These are phyloP conservation scores for Cytospora piceicola DNA, from an alignment of 2,329 filamentous ascomycete species.

Conservation along the genomic window DNA sequence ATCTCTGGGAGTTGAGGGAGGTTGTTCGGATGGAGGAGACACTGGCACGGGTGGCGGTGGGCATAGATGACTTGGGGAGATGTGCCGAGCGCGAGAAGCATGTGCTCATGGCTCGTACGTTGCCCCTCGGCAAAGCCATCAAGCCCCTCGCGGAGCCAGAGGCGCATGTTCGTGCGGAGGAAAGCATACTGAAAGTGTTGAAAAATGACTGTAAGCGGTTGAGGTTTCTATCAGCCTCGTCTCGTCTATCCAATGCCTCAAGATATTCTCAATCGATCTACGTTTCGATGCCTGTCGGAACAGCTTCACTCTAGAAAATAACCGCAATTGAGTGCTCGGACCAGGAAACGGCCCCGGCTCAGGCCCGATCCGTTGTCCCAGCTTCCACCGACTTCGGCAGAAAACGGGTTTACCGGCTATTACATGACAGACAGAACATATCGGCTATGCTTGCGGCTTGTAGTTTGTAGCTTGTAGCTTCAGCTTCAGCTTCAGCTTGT, in stretches of 20 bases:
- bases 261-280: background rate
- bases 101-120: constrained; percentile 29
- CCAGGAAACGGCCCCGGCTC: constrained; percentile 2
- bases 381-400: constrained; percentile 26
- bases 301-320: constrained; percentile 22
- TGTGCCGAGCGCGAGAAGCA: constrained; percentile 23
- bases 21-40: constrained; percentile 3
- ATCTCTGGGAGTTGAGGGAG: constrained; percentile 35
- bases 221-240: constrained; percentile 10
- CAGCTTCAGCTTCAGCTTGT: too few relatives aligned
- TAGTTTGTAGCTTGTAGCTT: too few relatives aligned
- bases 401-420: constrained; percentile 6
- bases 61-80: background rate
- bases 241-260: constrained; percentile 7
- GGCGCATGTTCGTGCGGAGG: constrained; percentile 26
- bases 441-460: background rate
- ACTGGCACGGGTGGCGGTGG: background rate
- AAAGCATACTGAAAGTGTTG: constrained; percentile 21
- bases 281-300: constrained; percentile 14
- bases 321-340: constrained; percentile 21
- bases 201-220: constrained; percentile 1
- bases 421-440: too few relatives aligned
- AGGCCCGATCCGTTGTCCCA: constrained; percentile 1
- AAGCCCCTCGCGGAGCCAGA: constrained; percentile 25
- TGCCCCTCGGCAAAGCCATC: constrained; percentile 29